Evolutionary conservation across 805 yeast species (phyloP), one percentile per base, ranked within the genome.

Genomic region (Candida sithepensis): DNA sequence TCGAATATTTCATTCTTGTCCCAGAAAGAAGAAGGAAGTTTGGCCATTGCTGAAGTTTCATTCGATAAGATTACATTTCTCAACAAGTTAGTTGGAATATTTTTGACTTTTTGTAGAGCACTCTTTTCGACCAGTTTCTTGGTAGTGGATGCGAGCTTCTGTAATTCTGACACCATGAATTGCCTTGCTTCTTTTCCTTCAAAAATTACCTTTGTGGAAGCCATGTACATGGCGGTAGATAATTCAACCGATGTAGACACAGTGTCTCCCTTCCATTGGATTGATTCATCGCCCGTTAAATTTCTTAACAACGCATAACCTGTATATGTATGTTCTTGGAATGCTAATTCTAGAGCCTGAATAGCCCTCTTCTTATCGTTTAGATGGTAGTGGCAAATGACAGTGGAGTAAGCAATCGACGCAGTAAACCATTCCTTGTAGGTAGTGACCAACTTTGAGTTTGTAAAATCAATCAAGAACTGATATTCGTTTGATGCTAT

Each of bases 381-480:
- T 13, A 76, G 54, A 30, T 71, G 65, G 49, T 80, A 68, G 48
- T 78, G 69, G n/a, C 94, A 88, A 45, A 86, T 66, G 0, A 81
- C 86, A 4, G 74, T 62, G 1, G 92, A 84, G 57, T 80, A 82
- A 1, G 83, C 80, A 24, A 89, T 61, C 0, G 90, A 85, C 0
- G 94, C 86, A 1, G 90, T 84, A 40, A 70, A 69, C 92, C 95
- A 85, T 52, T 76, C 78, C 12, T 64, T 64, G 54, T 87, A 85
- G 0, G 84, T 72, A 20, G 70, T 74, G 3, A 74, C 70, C 30
- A 85, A 68, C 1, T 86, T 77, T 1, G 87, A 79, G 12, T 77
- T 67, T 2, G 74, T 74, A 30, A 88, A 66, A 18, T 79, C 77
- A 12, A 82, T 70, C 54, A 89, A 60, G 63, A 79, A 88, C 48